Conservation (phyloP, 352 stramenopile species). For the Globisporangium abappressorium region DNA sequence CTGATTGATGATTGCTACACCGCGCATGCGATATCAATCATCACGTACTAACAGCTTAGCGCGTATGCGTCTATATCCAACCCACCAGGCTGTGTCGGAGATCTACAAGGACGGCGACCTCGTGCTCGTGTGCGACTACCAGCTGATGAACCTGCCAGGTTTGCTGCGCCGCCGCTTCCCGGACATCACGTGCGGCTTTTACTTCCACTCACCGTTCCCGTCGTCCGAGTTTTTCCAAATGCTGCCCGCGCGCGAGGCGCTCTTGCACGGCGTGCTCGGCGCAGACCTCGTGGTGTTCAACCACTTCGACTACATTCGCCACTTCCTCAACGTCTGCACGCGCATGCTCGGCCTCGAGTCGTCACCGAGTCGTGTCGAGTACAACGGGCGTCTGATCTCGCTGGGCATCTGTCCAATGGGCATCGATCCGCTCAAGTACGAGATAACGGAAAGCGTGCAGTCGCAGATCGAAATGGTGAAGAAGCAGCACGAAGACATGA, state of each 20-base stretch:
- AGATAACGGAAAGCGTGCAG: slow-evolving; percentile 54
- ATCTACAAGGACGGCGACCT: slow-evolving; percentile 85
- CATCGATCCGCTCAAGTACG: slow-evolving; percentile 85
- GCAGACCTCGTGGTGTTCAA: slow-evolving; percentile 89
- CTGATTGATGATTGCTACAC: background rate
- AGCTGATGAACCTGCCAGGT: slow-evolving; percentile 83
- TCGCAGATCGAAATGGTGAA: slow-evolving; percentile 46
- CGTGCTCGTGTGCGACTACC: slow-evolving; percentile 88
- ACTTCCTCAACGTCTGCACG: slow-evolving; percentile 85
- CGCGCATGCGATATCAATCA: background rate
- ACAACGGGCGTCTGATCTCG: slow-evolving; percentile 84
- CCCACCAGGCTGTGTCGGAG: slow-evolving; percentile 51
- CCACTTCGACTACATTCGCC: slow-evolving; percentile 88
- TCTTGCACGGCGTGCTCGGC: slow-evolving; percentile 80
- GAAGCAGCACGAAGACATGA: slow-evolving; percentile 63
- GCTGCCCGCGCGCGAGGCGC: slow-evolving; percentile 67
- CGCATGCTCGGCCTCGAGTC: slow-evolving; percentile 86
- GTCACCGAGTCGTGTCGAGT: slow-evolving; percentile 82
- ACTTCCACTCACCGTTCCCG: slow-evolving; percentile 89
- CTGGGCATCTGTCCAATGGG: slow-evolving; percentile 88
- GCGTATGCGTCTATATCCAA: background rate
- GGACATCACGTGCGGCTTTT: slow-evolving; percentile 81
- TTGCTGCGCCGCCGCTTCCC: slow-evolving; percentile 75
- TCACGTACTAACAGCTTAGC: background rate
- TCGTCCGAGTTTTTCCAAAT: slow-evolving; percentile 91